Evolutionary conservation across 208 protist species (phyloP), one percentile per base, ranked within the genome.

Genomic region (Herpetomonas samuelpessoai): DNA sequence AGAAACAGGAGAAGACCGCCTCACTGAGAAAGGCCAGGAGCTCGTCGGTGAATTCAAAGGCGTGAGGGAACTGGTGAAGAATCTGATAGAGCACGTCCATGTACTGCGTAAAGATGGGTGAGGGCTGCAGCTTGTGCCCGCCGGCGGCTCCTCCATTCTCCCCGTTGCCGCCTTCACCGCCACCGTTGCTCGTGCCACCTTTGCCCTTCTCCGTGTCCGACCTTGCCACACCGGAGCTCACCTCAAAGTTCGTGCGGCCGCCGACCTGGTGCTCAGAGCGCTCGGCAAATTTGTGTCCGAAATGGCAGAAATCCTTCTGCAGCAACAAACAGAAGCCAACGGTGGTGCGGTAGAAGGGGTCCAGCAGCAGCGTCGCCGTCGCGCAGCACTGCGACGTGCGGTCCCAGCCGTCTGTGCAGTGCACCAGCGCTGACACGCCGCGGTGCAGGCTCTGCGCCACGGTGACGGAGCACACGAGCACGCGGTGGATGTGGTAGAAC

Each of bases 341-440:
- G 14, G 94, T 68, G 35, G 97, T 98, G 51, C 97, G 83, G 71
- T 97, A 98, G 74, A 93, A 97, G 1, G 97, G 96, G 56, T 99
- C 97, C 0, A 98, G 51, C 22, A 97, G 57, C 1, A 99, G 53
- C 79, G 91, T 86, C 19, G 96, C 79, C 4, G 95, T 65, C 10
- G 77, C 66, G 2, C 56, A 74, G 59, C 90, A 82, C 71, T 98
- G 96, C 41, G 96, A 70, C 3, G 97, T 99, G 59, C 96, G 82
- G 65, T 98, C 96, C 96, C 96, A 98, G 1, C 96, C 96, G 72
- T 98, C 96, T 0, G 81, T 90, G 69, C 97, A 98, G 76, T 98
- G 95, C 21, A 98, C 88, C 1, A 98, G 76, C 14, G 87, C 88
- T 1, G 81, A 85, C 19, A 74, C 64, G 1, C 84, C 82, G 19